Evolutionary conservation across 495 filamentous ascomycete species (phyloP).

Genomic region (Daldinia decipiens): DNA sequence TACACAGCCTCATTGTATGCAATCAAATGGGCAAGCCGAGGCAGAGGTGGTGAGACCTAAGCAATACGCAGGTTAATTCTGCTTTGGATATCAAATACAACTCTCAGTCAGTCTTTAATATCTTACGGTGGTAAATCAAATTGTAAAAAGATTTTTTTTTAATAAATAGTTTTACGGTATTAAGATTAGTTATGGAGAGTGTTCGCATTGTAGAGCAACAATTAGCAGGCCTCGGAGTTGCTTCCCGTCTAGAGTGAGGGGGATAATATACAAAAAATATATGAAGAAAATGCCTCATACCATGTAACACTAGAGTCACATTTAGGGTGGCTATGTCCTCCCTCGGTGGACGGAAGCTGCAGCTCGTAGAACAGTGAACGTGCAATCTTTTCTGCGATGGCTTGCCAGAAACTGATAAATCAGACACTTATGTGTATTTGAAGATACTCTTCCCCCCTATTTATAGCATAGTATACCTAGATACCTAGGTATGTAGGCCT

Average conservation of each 20-base stretch:
- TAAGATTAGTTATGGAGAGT: too few species aligned
- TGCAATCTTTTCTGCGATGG: neutral
- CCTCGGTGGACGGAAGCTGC: neutral
- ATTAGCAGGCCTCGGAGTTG: neutral
- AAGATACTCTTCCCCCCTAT: neutral
- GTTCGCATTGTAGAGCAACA: too few species aligned
- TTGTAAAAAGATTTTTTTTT: too few species aligned
- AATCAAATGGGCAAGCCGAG: neutral
- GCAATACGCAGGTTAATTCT: neutral
- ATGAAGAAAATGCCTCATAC: constrained; percentile 1
- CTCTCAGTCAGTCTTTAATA: too few species aligned
- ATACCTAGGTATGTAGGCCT: neutral
- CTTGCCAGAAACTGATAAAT: neutral
- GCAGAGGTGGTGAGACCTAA: neutral
- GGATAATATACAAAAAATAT: neutral
- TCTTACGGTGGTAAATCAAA: too few species aligned
- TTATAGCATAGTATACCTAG: neutral
- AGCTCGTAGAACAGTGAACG: neutral
- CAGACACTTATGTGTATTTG: neutral
- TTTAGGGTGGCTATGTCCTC: neutral
- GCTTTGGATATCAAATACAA: neutral
- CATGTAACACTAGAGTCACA: neutral
- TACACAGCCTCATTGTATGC: neutral
- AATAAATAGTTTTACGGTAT: too few species aligned
- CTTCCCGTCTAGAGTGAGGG: neutral